Base-by-base conservation (phyloP, 2,329 filamentous ascomycete genomes). In the Exophiala calicioides region DNA sequence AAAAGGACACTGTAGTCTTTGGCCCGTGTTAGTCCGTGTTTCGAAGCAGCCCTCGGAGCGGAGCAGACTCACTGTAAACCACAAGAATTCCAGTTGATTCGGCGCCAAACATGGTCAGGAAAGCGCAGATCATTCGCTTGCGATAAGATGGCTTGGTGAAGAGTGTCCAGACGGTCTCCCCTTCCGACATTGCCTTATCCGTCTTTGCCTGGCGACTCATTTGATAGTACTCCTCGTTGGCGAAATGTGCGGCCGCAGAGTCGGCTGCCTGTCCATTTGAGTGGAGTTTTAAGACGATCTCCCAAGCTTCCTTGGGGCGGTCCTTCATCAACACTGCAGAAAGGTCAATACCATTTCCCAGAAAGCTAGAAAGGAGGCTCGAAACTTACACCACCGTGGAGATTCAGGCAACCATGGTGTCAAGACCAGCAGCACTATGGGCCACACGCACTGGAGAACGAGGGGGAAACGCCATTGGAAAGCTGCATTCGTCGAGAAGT, bases 381-480 rank as follows among this genome's bases (percentile, higher is more conserved):
- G n/a, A 12, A 15, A 27, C 36, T 16, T 63, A 4, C 77, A 60
- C 75, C 75, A 78, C 4, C 74, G 64, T 0, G 75, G 74, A 0
- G 74, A 77, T n/a, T 63, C 60, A 7, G 71, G 71, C 2, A 75
- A 60, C 63, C 65, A 72, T 3, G 64, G 59, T 2, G 66, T 68
- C 1, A 66, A 66, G 6, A 62, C 12, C 2, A 73, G 60, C 13
- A 75, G 56, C 5, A 72, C 56, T 13, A 70, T 32, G 1, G 71
- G 66, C 2, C 61, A 61, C 5, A 74, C 37, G 20, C 62, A 64
- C 38, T 72, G 68, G 19, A 73, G 58, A 34, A 58, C 63, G 3
- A 74, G 61, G 2, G 70, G 70, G 42, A 74, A 73, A n/a, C 71
- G 61, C 72, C 70, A 74, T n/a, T 65, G 68, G 56, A 73, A 72